phyloP scores from a whole-genome alignment of 345 rosid species.

The Citrus hindsii region DNA sequence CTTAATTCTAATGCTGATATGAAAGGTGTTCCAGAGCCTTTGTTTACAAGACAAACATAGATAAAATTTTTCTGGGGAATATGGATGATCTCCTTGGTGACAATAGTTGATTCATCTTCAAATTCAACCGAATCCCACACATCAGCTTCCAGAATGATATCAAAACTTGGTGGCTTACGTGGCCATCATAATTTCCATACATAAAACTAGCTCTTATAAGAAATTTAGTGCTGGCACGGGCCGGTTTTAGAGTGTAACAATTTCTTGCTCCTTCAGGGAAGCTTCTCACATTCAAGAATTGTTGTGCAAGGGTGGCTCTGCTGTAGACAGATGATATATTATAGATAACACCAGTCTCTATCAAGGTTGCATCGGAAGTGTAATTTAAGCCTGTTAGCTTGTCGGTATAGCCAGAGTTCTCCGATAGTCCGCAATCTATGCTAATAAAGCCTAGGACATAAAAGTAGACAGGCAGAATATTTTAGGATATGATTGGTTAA shows the following conservation, averaged over 20 bases:
- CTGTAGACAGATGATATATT: background rate
- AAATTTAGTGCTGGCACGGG: background rate
- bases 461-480: too few relatives aligned
- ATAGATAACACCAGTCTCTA: background rate
- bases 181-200: background rate
- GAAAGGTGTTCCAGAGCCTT: too few relatives aligned
- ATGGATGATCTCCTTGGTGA: background rate
- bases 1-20: too few relatives aligned
- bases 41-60: background rate
- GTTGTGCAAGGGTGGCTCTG: background rate
- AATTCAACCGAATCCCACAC: background rate
- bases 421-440: too few relatives aligned
- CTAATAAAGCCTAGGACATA: too few relatives aligned
- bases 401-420: background rate
- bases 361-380: background rate
- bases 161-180: background rate
- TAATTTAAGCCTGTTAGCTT: background rate
- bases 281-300: background rate
- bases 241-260: background rate
- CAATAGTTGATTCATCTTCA: background rate
- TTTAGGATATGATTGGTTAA: too few relatives aligned
- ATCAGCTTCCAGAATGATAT: background rate
- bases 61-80: background rate
- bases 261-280: background rate
- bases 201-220: background rate